phyloP scores from a whole-genome alignment of 2,329 filamentous ascomycete species.

The Hypomyces rosellus region DNA sequence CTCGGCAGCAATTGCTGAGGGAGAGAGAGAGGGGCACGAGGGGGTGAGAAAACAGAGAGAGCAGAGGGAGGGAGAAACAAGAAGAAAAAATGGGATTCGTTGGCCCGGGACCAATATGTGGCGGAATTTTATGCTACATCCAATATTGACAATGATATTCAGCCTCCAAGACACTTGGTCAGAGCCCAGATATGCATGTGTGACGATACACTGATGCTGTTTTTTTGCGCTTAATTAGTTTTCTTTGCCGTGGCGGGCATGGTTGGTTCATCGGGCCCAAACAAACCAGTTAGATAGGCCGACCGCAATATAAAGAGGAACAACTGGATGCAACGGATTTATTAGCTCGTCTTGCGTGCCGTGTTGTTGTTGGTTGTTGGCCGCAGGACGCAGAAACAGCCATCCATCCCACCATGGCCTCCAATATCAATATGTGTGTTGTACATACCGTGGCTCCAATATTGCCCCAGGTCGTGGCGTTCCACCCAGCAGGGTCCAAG shows the following conservation, averaged over 20 bases:
- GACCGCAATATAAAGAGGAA: constrained; percentile 52
- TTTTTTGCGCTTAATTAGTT: constrained; percentile 1
- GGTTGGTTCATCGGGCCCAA: constrained; percentile 40
- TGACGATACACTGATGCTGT: not conserved
- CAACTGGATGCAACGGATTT: constrained; percentile 24
- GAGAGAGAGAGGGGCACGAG: not conserved
- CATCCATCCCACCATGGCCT: not conserved
- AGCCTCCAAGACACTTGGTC: not conserved
- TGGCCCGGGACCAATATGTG: no score
- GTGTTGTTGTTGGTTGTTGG: not conserved
- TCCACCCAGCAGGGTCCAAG: constrained; percentile 54
- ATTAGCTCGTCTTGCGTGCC: constrained; percentile 5
- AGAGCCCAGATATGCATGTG: no score
- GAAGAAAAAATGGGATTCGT: not conserved
- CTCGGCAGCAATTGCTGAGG: not conserved
- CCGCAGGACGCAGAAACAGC: not conserved
- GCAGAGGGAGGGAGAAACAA: not conserved
- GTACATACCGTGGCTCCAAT: constrained; percentile 55
- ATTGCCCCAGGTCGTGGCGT: constrained; percentile 67
- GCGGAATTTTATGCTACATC: no score
- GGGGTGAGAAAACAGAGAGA: not conserved
- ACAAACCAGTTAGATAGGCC: constrained; percentile 52
- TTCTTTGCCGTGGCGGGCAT: constrained; percentile 2
- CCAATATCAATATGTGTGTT: not conserved
- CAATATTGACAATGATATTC: no score